Evolutionary conservation across 768 basidiomycete species (phyloP).

Genomic region (Lactifluus subvellereus): DNA sequence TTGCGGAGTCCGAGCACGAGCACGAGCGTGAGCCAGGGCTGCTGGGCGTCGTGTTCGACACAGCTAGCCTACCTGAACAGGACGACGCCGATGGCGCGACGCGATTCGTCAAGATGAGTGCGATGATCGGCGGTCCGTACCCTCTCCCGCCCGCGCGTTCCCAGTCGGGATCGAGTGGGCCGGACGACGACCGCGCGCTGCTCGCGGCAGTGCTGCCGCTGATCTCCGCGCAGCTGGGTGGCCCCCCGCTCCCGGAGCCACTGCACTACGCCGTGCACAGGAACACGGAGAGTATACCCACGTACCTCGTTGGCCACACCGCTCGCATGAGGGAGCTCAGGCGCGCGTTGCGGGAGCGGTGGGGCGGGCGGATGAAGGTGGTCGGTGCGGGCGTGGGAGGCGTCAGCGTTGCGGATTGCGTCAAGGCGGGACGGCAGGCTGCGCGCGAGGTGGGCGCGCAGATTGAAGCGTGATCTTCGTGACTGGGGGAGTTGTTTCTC

Average conservation of each 20-base stretch:
- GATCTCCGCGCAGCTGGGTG: conserved; percentile 20
- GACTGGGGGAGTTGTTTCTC: not conserved
- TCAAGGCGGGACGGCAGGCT: conserved; percentile 61
- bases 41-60: conserved; percentile 89
- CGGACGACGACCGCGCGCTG: conserved; percentile 26
- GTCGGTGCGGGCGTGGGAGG: conserved; percentile 84
- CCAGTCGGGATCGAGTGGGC: not conserved
- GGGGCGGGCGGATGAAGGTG: conserved; percentile 47
- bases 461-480: not conserved
- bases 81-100: conserved; percentile 32
- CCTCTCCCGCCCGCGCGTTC: conserved; percentile 26
- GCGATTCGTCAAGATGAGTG: conserved; percentile 68
- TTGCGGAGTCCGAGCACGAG: not conserved
- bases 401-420: conserved; percentile 82
- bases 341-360: conserved; percentile 35
- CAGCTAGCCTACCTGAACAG: conserved; percentile 62
- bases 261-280: conserved; percentile 45
- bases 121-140: conserved; percentile 88
- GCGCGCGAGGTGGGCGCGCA: conserved; percentile 22
- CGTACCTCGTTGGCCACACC: conserved; percentile 64
- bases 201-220: conserved; percentile 26
- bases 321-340: conserved; percentile 59
- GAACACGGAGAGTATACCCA: conserved; percentile 73
- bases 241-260: conserved; percentile 42
- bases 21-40: conserved; percentile 38